Conservation (phyloP, 1,284 basidiomycete species). For the Sanghuangporus sanghuang region DNA sequence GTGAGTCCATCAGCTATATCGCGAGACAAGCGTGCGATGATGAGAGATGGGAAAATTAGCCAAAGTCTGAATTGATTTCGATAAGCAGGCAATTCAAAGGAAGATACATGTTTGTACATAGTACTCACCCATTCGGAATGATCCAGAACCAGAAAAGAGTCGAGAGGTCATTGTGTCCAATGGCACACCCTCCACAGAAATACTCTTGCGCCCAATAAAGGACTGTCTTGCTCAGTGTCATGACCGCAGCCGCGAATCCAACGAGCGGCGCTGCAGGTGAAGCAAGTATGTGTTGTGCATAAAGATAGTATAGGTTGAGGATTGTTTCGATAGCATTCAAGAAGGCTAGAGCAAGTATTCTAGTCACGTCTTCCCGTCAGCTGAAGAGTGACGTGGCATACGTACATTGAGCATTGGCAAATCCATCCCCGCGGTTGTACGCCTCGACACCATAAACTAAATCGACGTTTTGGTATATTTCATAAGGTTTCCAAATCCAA, state of each 20-base stretch:
- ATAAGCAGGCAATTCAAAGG: background rate
- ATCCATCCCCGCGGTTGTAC: slow-evolving; percentile 64
- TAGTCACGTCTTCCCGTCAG: background rate
- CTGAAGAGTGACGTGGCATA: background rate
- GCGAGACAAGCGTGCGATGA: slow-evolving; percentile 49
- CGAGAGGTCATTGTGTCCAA: slow-evolving; percentile 65
- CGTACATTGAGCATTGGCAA: slow-evolving; percentile 83
- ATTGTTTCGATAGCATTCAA: slow-evolving; percentile 79
- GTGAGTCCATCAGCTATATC: slow-evolving; percentile 38
- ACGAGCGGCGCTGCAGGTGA: slow-evolving; percentile 66
- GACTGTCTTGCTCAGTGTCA: slow-evolving; percentile 83
- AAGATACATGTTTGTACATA: background rate
- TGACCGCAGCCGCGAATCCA: slow-evolving; percentile 65
- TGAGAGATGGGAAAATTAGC: slow-evolving; percentile 62
- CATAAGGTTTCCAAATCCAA: slow-evolving; percentile 86
- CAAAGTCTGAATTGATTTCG: slow-evolving; percentile 47
- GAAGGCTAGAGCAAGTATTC: slow-evolving; percentile 42
- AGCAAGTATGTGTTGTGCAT: slow-evolving; percentile 56
- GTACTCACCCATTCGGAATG: slow-evolving; percentile 71
- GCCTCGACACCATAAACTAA: slow-evolving; percentile 70
- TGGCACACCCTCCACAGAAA: slow-evolving; percentile 63
- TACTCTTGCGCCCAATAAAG: slow-evolving; percentile 81
- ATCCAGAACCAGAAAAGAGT: slow-evolving; percentile 63
- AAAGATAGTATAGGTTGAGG: slow-evolving; percentile 74
- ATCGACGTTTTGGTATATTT: slow-evolving; percentile 71